Evolutionary conservation across 805 yeast genomes (phyloP).

Genomic region (Candida ascalaphidarum): DNA sequence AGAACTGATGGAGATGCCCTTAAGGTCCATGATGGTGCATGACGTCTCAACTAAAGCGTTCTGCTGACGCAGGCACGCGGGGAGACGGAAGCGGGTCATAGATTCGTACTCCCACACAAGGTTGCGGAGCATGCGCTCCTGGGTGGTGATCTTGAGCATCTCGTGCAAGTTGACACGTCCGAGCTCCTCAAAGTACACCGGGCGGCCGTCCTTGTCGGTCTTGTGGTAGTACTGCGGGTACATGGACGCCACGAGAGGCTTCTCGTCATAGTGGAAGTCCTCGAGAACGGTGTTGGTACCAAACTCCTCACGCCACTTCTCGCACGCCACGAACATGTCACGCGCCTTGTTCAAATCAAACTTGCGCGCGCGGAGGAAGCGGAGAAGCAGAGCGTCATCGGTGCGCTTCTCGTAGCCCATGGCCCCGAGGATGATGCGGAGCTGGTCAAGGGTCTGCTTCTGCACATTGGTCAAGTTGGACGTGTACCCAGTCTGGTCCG

Average conservation of each 20-base stretch:
- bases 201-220: conserved; percentile 95
- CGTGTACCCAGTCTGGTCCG: conserved; percentile 65
- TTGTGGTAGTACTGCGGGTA: conserved; percentile 98
- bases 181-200: conserved; percentile 88
- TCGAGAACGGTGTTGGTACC: conserved; percentile 81
- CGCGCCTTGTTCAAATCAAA: conserved; percentile 75
- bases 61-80: conserved; percentile 84
- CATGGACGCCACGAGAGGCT: conserved; percentile 76
- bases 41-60: conserved; percentile 86
- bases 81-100: conserved; percentile 73
- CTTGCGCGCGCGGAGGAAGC: conserved; percentile 93
- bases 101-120: conserved; percentile 97
- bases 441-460: conserved; percentile 44
- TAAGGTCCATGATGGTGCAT: conserved; percentile 90
- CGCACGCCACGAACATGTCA: conserved; percentile 80
- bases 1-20: conserved; percentile 81
- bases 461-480: conserved; percentile 72
- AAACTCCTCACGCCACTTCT: conserved; percentile 82
- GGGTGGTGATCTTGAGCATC: conserved; percentile 89
- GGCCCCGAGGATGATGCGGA: conserved; percentile 49
- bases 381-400: conserved; percentile 76
- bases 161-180: conserved; percentile 85
- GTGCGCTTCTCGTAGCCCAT: conserved; percentile 68
- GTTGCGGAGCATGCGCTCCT: conserved; percentile 93
- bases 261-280: conserved; percentile 91